Evolutionary conservation across 192 early-diverging fungal species (phyloP), one percentile per base, ranked within the genome.

Genomic region (Jimgerdemannia lactiflua): DNA sequence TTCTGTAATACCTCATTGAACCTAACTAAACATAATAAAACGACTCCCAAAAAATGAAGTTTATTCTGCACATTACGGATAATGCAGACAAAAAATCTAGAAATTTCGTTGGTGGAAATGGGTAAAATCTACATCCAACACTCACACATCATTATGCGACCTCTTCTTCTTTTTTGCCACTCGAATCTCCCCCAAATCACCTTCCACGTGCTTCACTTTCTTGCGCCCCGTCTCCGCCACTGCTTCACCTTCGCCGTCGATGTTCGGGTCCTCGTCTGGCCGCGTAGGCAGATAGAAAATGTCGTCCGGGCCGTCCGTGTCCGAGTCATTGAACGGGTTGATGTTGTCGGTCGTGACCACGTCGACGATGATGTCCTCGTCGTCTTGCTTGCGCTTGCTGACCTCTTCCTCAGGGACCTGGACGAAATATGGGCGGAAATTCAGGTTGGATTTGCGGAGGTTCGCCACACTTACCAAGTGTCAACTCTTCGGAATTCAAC

Each of bases 301-400:
- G 67, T 89, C 84, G 17, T 73, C 71, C 14, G 64, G 64, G 19
- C 79, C 82, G 9, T 84, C 85, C 19, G 74, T 80, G 19, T 83
- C 76, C n/a, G 85, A 83, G 19, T 74, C 81, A 41, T 89, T 83
- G 76, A 84, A 88, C 0, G 83, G 82, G 43, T 85, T 84, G 7
- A 84, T 81, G 42, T 80, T 82, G 42, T 87, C 86, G 39, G 81
- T 76, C 2, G 82, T 87, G 0, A 84, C 83, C 44, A 89, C 86
- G 71, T 86, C 87, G 10, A 87, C 78, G n/a, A 71, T 39, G 2
- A 83, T 77, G 67, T 86, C 85, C 20, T 86, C 85, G 18, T 84
- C 85, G 9, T 79, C 80, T 20, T 80, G 77, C 29, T 84, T 80
- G 17, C 79, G 71, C 74, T 84, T 82, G 4, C 79, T 66, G 4